Evolutionary conservation across 208 protist genomes (phyloP).

Genomic region (Crithidia brevicula): DNA sequence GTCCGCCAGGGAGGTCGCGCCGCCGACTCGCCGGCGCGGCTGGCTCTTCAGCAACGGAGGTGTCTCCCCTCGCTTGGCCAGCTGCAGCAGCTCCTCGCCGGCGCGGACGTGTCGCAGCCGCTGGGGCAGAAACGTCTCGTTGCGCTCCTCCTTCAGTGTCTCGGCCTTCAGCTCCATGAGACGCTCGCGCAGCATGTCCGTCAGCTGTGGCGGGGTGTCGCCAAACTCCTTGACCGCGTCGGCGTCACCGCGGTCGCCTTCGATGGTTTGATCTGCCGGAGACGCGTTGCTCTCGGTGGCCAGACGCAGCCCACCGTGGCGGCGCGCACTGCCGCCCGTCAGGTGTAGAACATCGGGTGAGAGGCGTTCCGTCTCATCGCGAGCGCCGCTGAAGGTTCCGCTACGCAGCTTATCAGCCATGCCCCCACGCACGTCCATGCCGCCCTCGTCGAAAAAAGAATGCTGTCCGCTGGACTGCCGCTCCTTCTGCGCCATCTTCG

Average conservation of each 20-base stretch:
- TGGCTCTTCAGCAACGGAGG: background rate
- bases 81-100: constrained; percentile 36
- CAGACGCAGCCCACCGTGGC: constrained; percentile 54
- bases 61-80: constrained; percentile 16
- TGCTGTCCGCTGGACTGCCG: constrained; percentile 21
- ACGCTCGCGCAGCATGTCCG: constrained; percentile 88
- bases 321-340: constrained; percentile 55
- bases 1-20: constrained; percentile 50
- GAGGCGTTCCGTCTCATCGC: constrained; percentile 25
- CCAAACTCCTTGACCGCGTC: constrained; percentile 51
- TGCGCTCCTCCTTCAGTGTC: constrained; percentile 74
- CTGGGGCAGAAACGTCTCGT: constrained; percentile 74
- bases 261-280: constrained; percentile 78
- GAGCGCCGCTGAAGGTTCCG: constrained; percentile 11
- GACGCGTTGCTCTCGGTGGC: constrained; percentile 64
- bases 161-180: constrained; percentile 88
- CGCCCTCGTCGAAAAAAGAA: constrained; percentile 83
- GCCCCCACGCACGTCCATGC: constrained; percentile 71
- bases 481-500: constrained; percentile 20
- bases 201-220: constrained; percentile 86
- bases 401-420: constrained; percentile 28
- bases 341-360: constrained; percentile 82
- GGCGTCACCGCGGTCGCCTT: constrained; percentile 38
- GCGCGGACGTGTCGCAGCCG: constrained; percentile 50
- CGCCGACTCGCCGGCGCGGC: background rate